Conservation (phyloP, 139 green algal genomes). For the Auxenochlorella pyrenoidosa region DNA sequence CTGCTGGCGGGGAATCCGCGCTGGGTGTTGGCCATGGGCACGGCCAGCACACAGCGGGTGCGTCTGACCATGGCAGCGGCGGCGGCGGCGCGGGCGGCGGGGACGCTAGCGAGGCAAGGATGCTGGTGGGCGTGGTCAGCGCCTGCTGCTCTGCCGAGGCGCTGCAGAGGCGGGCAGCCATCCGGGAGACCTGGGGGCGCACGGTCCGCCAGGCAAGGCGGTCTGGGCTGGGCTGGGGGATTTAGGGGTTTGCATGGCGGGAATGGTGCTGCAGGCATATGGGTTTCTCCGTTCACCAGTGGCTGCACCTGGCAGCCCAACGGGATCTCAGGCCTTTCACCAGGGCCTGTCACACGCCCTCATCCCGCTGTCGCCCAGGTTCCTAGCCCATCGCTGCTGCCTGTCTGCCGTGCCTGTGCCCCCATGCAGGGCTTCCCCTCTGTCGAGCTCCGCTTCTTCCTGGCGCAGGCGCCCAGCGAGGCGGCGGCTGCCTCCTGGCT, state of each 20-base stretch:
- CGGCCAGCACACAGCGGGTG: background rate
- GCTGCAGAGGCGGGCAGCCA: conserved; percentile 1
- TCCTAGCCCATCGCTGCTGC: too few relatives aligned
- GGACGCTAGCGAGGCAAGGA: background rate
- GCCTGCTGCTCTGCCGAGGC: conserved; percentile 39
- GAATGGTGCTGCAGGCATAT: background rate
- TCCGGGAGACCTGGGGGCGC: conserved; percentile 43
- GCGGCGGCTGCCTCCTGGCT: background rate
- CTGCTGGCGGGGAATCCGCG: background rate
- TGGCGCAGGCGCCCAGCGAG: conserved; percentile 43
- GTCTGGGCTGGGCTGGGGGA: background rate
- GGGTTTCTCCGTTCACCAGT: background rate
- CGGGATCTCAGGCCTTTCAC: too few relatives aligned
- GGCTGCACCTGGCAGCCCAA: background rate
- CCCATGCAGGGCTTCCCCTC: background rate
- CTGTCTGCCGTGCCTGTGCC: too few relatives aligned
- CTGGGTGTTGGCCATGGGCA: background rate
- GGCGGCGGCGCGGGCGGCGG: background rate
- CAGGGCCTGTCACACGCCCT: too few relatives aligned
- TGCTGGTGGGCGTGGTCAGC: conserved; percentile 47
- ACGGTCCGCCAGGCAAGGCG: background rate
- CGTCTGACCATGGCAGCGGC: too few relatives aligned
- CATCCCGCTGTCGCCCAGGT: too few relatives aligned
- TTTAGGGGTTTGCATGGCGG: too few relatives aligned
- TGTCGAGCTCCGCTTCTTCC: conserved; percentile 48